These are phyloP conservation scores for Termitomyces sp. DNA, from an alignment of 768 basidiomycete species.

Conservation along the genomic window DNA sequence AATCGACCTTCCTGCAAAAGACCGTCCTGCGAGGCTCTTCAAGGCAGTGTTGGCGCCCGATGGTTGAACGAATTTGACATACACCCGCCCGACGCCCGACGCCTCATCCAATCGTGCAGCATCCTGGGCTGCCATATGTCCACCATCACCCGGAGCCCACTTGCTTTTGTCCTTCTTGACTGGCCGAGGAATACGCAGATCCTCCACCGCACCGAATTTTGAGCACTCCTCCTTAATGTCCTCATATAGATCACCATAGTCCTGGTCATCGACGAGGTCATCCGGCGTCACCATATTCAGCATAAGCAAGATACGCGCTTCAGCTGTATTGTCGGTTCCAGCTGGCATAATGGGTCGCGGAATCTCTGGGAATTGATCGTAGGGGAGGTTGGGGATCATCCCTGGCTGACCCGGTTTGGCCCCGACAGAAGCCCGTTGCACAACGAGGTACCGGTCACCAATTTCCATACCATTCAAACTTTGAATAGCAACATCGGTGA, in stretches of 20 bases:
- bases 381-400: constrained; percentile 66
- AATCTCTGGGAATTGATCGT: constrained; percentile 79
- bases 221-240: constrained; percentile 91
- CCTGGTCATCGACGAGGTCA: constrained; percentile 84
- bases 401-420: constrained; percentile 71
- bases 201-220: constrained; percentile 77
- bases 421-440: constrained; percentile 95
- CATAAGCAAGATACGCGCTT: constrained; percentile 90
- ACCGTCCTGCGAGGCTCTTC: constrained; percentile 84
- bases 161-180: constrained; percentile 82
- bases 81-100: constrained; percentile 92
- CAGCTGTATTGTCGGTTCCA: constrained; percentile 51
- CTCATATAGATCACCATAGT: constrained; percentile 92
- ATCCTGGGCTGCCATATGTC: constrained; percentile 57
- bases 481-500: constrained; percentile 95
- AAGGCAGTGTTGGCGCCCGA: constrained; percentile 67
- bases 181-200: constrained; percentile 86
- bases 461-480: constrained; percentile 97
- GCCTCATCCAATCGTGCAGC: constrained; percentile 80
- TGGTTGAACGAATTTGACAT: constrained; percentile 77
- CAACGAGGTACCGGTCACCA: constrained; percentile 92
- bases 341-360: constrained; percentile 88
- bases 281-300: constrained; percentile 98
- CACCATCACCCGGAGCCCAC: constrained; percentile 64
- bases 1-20: constrained; percentile 83